phyloP scores from a whole-genome alignment of 768 basidiomycete species.

The Pholiota conissans region DNA sequence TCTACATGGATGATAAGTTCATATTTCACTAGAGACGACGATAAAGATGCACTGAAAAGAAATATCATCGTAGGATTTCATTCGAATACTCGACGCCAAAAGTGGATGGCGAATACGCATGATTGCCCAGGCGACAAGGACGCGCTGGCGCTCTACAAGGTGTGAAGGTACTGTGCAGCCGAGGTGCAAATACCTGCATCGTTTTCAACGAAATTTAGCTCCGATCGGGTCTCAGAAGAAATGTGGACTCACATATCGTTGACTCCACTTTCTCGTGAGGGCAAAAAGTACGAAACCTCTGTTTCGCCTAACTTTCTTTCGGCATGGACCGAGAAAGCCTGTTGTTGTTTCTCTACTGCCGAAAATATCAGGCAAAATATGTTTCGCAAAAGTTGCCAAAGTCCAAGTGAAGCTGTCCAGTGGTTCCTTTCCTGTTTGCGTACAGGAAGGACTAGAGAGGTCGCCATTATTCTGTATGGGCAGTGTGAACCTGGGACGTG shows the following conservation, averaged over 20 bases:
- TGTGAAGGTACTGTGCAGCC: conserved; percentile 53
- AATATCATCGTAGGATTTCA: conserved; percentile 64
- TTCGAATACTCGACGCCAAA: conserved; percentile 60
- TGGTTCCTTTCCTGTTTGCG: too few relatives aligned
- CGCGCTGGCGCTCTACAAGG: conserved; percentile 44
- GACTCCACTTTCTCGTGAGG: conserved; percentile 74
- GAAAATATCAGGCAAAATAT: too few relatives aligned
- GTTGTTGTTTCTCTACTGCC: too few relatives aligned
- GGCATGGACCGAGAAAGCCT: conserved; percentile 10
- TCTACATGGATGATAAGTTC: conserved; percentile 20
- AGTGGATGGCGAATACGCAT: conserved; percentile 71
- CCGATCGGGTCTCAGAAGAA: too few relatives aligned
- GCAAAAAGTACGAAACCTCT: conserved; percentile 79
- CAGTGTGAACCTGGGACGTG: too few relatives aligned
- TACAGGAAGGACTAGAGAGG: too few relatives aligned
- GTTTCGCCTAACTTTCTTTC: conserved; percentile 71
- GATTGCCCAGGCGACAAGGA: conserved; percentile 69
- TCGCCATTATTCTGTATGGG: not conserved
- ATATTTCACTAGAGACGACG: conserved; percentile 26
- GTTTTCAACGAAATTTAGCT: too few relatives aligned
- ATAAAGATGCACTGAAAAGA: conserved; percentile 57
- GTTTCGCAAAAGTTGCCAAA: too few relatives aligned
- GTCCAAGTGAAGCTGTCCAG: too few relatives aligned
- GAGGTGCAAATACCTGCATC: conserved; percentile 74
- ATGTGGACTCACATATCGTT: conserved; percentile 78